Percentiles rank a stretch among this genome's conserved stretches.
These are phyloP conservation scores for Symbiodinium natans DNA, from an alignment of 73 alveolate species.

Conservation along the genomic window DNA sequence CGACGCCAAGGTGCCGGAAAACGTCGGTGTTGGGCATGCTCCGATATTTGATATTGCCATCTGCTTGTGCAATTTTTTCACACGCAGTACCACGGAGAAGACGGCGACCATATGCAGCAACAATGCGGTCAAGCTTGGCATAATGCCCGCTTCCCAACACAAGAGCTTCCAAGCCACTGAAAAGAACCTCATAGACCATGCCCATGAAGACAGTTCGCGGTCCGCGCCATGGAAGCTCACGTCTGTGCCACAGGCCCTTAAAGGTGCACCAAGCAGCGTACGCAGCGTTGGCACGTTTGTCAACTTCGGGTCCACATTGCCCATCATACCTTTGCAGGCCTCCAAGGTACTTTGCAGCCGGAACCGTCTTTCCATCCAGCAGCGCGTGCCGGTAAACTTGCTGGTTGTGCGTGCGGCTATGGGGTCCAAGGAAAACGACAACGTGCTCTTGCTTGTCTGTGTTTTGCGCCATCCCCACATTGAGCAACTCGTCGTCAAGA, in stretches of 20 bases:
- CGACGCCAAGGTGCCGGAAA: neutral
- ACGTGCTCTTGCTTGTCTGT: neutral
- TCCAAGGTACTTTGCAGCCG: neutral
- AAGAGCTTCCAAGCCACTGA: neutral
- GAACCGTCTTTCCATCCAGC: neutral
- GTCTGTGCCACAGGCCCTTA: neutral
- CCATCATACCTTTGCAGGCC: neutral
- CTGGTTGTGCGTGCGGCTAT: neutral
- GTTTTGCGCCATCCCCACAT: constrained; percentile 24
- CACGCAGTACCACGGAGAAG: neutral
- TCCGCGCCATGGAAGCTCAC: neutral
- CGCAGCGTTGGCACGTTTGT: neutral
- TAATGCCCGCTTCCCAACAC: neutral
- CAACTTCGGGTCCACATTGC: neutral
- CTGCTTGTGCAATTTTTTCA: neutral
- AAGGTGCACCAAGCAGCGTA: neutral
- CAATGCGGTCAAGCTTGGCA: neutral
- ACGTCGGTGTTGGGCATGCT: neutral
- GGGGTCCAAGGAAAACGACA: neutral
- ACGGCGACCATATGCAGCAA: neutral
- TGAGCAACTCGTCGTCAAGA: neutral
- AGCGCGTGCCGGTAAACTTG: neutral
- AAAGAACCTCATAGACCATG: neutral
- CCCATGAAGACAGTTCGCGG: neutral
- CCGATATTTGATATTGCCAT: neutral